Base-by-base conservation (phyloP, 2,329 filamentous ascomycete species). In the Corynespora cassiicola region DNA sequence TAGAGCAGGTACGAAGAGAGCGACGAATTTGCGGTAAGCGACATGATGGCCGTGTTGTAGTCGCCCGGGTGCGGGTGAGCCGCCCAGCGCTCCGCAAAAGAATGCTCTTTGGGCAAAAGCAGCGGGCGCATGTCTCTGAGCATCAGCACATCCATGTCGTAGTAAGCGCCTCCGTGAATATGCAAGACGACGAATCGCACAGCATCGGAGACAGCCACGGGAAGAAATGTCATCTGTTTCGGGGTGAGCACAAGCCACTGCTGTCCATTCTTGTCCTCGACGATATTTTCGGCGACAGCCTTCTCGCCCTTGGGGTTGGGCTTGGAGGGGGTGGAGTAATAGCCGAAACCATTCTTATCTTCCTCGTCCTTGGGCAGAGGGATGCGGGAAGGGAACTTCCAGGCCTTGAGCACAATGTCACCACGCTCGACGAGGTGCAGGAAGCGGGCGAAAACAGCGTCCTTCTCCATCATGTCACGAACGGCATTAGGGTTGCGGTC, bases 1-100 rank as follows among this genome's bases (percentile, higher is more conserved):
- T 76, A 74, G 14, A 81, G 65, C 2, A 81, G 66, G 45, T 81
- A 80, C 0, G 76, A 77, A 0, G 76, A 79, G 1, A 80, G 66
- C 2, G 75, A 77, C 0, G 75, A 77, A 49, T 80, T 80, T n/a
- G 77, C 76, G 2, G 75, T 73, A 16, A 80, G 65, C 2, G 76
- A 78, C 72, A 80, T 78, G 48, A 80, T 74, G 23, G 77, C 77
- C 0, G 77, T 80, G 59, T 80, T 80, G 65, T 79, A 80, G 46
- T 80, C 77, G 39, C 77, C 76, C 7, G 77, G 76, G 38, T 71
- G 71, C 3, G 72, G 64, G 38, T 80, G 76, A 5, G 74, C 76
- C 5, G 70, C 78, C 78, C 78, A 81, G 39, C 78, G 68, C 56
- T 80, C 77, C 7, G 78, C 78, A 51, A 80, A 81, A 4, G 71